Percentiles rank a stretch among this genome's conserved stretches.
phyloP scores from a whole-genome alignment of 257 asterid genomes.

The Hygrophila difformis region DNA sequence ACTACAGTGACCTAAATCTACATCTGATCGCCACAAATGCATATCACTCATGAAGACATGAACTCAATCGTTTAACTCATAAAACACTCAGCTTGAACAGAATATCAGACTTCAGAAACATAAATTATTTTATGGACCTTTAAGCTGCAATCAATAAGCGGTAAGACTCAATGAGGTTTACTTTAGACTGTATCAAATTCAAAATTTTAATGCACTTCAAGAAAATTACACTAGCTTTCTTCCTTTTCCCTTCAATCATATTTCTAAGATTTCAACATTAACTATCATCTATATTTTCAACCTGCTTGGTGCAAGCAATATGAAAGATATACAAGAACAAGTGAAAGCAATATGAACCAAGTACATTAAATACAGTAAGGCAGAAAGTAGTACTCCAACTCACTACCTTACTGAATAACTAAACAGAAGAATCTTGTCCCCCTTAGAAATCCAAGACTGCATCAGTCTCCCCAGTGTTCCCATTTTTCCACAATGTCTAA shows the following conservation, averaged over 20 bases:
- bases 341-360: slow-evolving; percentile 1
- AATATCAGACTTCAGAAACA: neutral
- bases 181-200: neutral
- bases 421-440: slow-evolving; percentile 94
- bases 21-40: too few species aligned
- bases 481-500: slow-evolving; percentile 90
- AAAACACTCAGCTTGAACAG: too few species aligned
- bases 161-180: neutral
- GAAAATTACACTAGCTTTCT: neutral
- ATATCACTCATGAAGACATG: too few species aligned
- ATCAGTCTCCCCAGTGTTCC: slow-evolving; percentile 78
- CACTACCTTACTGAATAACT: slow-evolving; percentile 86
- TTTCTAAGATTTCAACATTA: too few species aligned
- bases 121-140: neutral
- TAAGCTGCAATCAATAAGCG: neutral
- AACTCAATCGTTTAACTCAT: too few species aligned
- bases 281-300: neutral
- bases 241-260: neutral
- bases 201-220: neutral
- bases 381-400: neutral
- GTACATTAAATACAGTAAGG: neutral
- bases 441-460: slow-evolving; percentile 64
- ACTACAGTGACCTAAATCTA: too few species aligned
- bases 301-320: neutral
- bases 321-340: neutral